These are phyloP conservation scores for Balakata baccata DNA, from an alignment of 345 rosid genomes.

Conservation along the genomic window DNA sequence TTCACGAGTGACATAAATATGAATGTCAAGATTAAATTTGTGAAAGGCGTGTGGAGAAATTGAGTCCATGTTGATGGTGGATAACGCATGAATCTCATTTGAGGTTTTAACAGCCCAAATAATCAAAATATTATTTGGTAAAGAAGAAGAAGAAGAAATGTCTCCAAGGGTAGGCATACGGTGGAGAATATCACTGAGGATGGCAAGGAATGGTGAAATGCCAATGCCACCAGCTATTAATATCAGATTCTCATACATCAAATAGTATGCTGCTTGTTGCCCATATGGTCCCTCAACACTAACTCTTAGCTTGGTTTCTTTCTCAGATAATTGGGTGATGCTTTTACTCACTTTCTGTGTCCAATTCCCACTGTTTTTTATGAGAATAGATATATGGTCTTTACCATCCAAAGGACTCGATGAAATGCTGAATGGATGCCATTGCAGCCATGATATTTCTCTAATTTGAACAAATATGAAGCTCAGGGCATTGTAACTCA, in stretches of 20 bases:
- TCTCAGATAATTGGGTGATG: constrained; percentile 30
- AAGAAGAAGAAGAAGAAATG: too few relatives aligned
- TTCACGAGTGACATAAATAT: constrained; percentile 65
- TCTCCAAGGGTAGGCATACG: too few relatives aligned
- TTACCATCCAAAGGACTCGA: constrained; percentile 78
- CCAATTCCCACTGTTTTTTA: constrained; percentile 76
- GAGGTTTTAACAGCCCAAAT: constrained; percentile 79
- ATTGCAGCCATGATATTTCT: constrained; percentile 82
- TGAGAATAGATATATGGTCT: constrained; percentile 56
- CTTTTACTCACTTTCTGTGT: constrained; percentile 53
- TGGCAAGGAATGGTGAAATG: constrained; percentile 77
- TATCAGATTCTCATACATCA: constrained; percentile 75
- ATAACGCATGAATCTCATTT: constrained; percentile 64
- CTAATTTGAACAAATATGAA: constrained; percentile 73
- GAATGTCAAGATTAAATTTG: constrained; percentile 51
- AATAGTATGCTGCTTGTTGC: constrained; percentile 67
- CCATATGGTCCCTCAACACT: constrained; percentile 87
- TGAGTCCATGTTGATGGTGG: constrained; percentile 49
- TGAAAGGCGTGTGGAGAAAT: constrained; percentile 46
- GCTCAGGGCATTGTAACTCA: constrained; percentile 69
- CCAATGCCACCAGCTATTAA: constrained; percentile 91
- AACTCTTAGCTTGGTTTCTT: constrained; percentile 41
- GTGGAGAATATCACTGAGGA: constrained; percentile 66
- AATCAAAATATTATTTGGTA: constrained; percentile 52
- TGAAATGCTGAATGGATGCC: constrained; percentile 96